These are phyloP conservation scores for Beauveria australis DNA, from an alignment of 2,329 filamentous ascomycete species.

Conservation along the genomic window DNA sequence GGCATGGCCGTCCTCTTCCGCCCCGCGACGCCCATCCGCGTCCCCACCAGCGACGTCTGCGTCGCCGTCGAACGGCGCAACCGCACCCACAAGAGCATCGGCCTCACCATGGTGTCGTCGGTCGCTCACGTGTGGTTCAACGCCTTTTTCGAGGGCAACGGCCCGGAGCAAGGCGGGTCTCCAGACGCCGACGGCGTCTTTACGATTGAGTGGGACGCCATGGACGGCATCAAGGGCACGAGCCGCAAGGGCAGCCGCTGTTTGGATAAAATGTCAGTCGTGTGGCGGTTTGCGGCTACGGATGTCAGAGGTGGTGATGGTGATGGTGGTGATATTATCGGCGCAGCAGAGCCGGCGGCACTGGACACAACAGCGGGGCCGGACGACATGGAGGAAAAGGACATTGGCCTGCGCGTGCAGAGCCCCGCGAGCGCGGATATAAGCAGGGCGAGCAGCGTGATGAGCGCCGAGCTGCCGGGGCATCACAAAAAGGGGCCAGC, in stretches of 20 bases:
- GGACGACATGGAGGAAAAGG: slow-evolving; percentile 47
- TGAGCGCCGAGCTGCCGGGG: slow-evolving; percentile 24
- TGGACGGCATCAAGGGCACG: slow-evolving; percentile 94
- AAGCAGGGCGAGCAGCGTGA: slow-evolving; percentile 65
- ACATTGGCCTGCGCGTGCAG: slow-evolving; percentile 59
- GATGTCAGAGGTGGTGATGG: slow-evolving; percentile 32
- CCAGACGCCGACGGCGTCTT: slow-evolving; percentile 60
- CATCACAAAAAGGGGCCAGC: slow-evolving; percentile 2
- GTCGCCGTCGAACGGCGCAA: slow-evolving; percentile 84
- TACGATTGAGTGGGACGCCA: slow-evolving; percentile 51
- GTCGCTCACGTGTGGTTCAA: slow-evolving; percentile 98
- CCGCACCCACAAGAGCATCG: slow-evolving; percentile 65
- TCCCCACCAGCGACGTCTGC: slow-evolving; percentile 81
- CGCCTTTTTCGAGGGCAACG: slow-evolving; percentile 77
- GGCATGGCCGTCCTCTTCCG: slow-evolving; percentile 72
- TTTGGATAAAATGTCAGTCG: slow-evolving; percentile 73
- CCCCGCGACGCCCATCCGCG: slow-evolving; percentile 56
- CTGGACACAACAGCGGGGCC: slow-evolving; percentile 24
- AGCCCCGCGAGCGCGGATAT: slow-evolving; percentile 58
- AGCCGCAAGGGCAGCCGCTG: slow-evolving; percentile 72
- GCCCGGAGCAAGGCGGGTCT: slow-evolving; percentile 57
- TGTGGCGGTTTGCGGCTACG: slow-evolving; percentile 56
- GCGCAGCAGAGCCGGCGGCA: slow-evolving; percentile 20
- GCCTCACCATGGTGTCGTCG: slow-evolving; percentile 82
- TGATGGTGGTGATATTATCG: slow-evolving; percentile 18